Percentiles rank a stretch among this genome's conserved stretches.
phyloP scores from a whole-genome alignment of 345 rosid genomes.

The Lagerstroemia speciosa region DNA sequence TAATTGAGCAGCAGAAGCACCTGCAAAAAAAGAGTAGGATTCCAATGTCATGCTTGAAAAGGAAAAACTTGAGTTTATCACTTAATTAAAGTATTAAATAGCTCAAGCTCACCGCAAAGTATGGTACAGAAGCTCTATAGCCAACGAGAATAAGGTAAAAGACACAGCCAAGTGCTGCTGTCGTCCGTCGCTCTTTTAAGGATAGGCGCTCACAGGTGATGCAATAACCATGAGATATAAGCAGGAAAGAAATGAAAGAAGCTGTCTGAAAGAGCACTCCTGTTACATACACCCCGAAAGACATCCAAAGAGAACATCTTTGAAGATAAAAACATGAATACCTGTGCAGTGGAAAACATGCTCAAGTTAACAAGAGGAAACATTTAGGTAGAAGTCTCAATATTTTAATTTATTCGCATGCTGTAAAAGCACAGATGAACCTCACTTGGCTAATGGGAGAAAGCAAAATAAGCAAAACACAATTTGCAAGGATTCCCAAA shows the following conservation, averaged over 20 bases:
- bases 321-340: slow-evolving; percentile 79
- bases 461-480: not conserved
- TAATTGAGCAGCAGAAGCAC: slow-evolving; percentile 77
- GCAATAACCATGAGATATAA: slow-evolving; percentile 90
- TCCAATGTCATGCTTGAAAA: not conserved
- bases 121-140: slow-evolving; percentile 89
- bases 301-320: slow-evolving; percentile 87
- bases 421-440: too few relatives aligned
- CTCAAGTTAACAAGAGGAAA: not conserved
- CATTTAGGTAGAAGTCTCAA: not conserved
- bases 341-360: slow-evolving; percentile 31
- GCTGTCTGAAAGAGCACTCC: slow-evolving; percentile 92
- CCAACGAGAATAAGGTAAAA: slow-evolving; percentile 87
- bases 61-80: not conserved
- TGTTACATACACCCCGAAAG: slow-evolving; percentile 87
- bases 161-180: slow-evolving; percentile 74
- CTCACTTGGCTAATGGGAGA: too few relatives aligned
- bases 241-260: slow-evolving; percentile 77
- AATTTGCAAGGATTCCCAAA: too few relatives aligned
- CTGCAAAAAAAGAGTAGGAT: slow-evolving; percentile 20
- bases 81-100: not conserved
- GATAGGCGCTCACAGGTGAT: slow-evolving; percentile 86
- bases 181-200: slow-evolving; percentile 59
- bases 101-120: slow-evolving; percentile 52
- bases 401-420: too few relatives aligned